Evolutionary conservation across 306 rosid genomes (phyloP), one percentile per base, ranked within the genome.

Genomic region (Cucurbita ficifolia): DNA sequence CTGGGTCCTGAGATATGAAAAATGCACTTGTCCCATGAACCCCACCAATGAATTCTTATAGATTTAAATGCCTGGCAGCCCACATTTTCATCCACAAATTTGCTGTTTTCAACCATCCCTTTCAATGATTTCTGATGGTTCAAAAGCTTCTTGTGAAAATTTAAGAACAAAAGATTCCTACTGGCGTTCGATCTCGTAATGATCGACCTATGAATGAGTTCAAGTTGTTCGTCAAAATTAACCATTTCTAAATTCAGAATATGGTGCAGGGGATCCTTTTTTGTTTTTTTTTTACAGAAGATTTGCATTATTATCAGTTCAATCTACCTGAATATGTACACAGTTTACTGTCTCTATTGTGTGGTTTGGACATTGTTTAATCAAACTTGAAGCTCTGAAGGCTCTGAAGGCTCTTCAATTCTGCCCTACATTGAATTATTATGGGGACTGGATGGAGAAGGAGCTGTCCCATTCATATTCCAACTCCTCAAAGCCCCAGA

Each of bases 401-500:
- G 51, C n/a, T 40, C 48, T 60, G 18, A 12, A 35, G 12, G 43
- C 13, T 8, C 24, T 49, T 62, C 18, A 22, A 22, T 55, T 21
- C 17, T 36, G 71, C 21, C 55, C 73, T 68, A 68, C 73, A 68
- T 68, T 68, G 40, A 86, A 35, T 85, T 87, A 42, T 78, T 86
- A 39, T 78, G 92, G 7, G 89, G 91, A 17, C 92, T 86, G 75
- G 81, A 58, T 49, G 52, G 97, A 89, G 85, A 86, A 89, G 19
- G 96, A 84, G 77, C 81, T 85, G 61, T 89, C 90, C 79, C 76
- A 86, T 79, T 95, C 99, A 80, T 80, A 83, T 75, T 95, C 97
- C 33, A 95, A 55, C 79, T 91, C 96, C 76, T 89, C 97, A 83
- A 91, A 91, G 62, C 92, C 97, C 97, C 96, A 91, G 51, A 88